A percentile compares a stretch with the other conserved stretches of the same genome.
Evolutionary conservation across 1,284 basidiomycete genomes (phyloP).

Genomic region (Boletus nobilissimus): DNA sequence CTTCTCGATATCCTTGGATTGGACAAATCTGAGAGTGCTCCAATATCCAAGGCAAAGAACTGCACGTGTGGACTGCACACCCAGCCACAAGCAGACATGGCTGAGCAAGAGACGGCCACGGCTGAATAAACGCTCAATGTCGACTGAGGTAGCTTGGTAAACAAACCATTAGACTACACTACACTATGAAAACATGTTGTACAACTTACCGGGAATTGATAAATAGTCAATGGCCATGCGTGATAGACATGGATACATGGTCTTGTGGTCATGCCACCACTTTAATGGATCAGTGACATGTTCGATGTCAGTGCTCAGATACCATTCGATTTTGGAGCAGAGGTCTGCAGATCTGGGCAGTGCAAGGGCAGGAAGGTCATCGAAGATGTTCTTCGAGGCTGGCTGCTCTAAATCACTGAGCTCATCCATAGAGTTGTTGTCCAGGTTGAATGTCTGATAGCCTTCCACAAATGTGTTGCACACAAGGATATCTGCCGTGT

Average conservation of each 20-base stretch:
- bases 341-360: background rate
- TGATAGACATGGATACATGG: background rate
- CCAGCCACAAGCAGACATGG: background rate
- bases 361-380: background rate
- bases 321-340: background rate
- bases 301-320: background rate
- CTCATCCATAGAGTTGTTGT: too few relatives aligned
- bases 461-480: background rate
- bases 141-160: background rate
- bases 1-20: too few relatives aligned
- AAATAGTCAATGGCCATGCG: background rate
- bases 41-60: background rate
- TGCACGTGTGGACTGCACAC: background rate
- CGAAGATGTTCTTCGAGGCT: background rate
- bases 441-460: background rate
- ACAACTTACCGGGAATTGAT: background rate
- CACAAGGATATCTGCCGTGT: background rate
- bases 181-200: too few relatives aligned
- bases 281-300: background rate
- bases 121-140: background rate
- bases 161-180: too few relatives aligned
- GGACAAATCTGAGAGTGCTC: too few relatives aligned
- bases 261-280: too few relatives aligned
- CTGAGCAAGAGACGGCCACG: background rate
- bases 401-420: too few relatives aligned